Evolutionary conservation across 495 filamentous ascomycete genomes (phyloP), one percentile per base, ranked within the genome.

Genomic region (Xylaria curta): DNA sequence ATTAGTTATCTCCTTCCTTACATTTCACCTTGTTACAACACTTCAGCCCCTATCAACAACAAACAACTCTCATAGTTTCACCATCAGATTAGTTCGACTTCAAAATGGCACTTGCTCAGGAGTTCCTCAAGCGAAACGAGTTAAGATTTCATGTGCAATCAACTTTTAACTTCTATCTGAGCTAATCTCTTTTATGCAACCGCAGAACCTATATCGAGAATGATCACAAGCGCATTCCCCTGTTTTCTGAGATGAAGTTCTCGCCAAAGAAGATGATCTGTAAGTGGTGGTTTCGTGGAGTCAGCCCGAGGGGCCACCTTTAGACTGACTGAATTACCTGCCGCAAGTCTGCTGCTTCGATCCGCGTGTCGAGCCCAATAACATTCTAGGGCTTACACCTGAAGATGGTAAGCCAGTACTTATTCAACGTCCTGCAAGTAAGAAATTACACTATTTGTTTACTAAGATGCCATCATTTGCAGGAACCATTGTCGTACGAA

Each of bases 241-340:
- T 63, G 2, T 46, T 63, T 44, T 46, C 38, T 15, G 60, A 63
- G 2, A 3, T 63, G 8, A 40, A 21, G 0, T 63, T 63, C 10
- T 46, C 60, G 17, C 60, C 60, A 7, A 44, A 46, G 60, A 63
- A 63, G 31, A 63, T 63, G 60, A 63, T 63, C n/a, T 46, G 60
- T 63, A 19, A 28, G 60, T 31, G 24, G 10, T 28, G 2, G 2
- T 1, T 5, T 9, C 8, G 2, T 26, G n/a, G 0, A 2, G 33
- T 19, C 21, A 3, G 6, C 4, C 2, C 15, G 17, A 33, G 6
- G 19, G 5, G 26, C 8, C 26, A 1, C 4, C 21, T 28, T 42
- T 0, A 19, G 9, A 12, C 28, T 24, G 19, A 13, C 24, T 63
- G n/a, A 63, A 21, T 26, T 44, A 5, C 38, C 9, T 42, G 31